Percentiles rank a stretch among this genome's conserved stretches.
Conservation (phyloP, 148 eudicot genomes). For the Vaccinium macrocarpon region DNA sequence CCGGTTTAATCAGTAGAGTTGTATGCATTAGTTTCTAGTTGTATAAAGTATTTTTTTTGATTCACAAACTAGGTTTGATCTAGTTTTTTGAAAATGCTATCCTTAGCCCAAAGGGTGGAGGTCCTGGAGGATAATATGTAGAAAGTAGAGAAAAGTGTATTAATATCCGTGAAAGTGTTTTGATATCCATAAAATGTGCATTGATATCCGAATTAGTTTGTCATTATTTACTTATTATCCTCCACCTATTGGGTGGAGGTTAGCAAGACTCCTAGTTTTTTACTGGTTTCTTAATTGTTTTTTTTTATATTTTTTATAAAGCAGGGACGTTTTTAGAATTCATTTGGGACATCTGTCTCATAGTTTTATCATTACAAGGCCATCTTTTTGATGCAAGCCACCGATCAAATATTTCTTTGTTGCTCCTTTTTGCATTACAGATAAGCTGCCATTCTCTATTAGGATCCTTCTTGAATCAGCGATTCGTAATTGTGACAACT, state of each 20-base stretch:
- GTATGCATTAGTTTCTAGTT: background rate
- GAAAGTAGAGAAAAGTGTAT: too few species aligned
- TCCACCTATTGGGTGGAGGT: too few species aligned
- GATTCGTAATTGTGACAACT: constrained; percentile 62
- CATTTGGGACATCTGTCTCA: background rate
- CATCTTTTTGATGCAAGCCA: background rate
- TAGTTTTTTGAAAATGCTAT: background rate
- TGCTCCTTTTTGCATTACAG: constrained; percentile 24
- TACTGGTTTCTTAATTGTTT: background rate
- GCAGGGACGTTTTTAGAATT: background rate
- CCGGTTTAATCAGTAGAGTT: background rate
- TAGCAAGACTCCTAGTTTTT: background rate
- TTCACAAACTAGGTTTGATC: background rate
- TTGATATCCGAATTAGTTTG: too few species aligned
- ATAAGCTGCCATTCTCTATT: constrained; percentile 64
- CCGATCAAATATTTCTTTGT: background rate
- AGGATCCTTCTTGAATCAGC: constrained; percentile 70
- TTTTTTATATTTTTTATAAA: background rate
- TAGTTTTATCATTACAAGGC: background rate
- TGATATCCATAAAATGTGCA: too few species aligned
- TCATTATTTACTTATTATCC: too few species aligned
- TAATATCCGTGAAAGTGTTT: too few species aligned
- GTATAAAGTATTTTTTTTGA: background rate
- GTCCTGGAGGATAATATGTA: too few species aligned
- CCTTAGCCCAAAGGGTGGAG: too few species aligned